A percentile compares a stretch with the other conserved stretches of the same genome.
phyloP scores from a whole-genome alignment of 176 grass and related monocot genomes.

The Oryza glumipatula region DNA sequence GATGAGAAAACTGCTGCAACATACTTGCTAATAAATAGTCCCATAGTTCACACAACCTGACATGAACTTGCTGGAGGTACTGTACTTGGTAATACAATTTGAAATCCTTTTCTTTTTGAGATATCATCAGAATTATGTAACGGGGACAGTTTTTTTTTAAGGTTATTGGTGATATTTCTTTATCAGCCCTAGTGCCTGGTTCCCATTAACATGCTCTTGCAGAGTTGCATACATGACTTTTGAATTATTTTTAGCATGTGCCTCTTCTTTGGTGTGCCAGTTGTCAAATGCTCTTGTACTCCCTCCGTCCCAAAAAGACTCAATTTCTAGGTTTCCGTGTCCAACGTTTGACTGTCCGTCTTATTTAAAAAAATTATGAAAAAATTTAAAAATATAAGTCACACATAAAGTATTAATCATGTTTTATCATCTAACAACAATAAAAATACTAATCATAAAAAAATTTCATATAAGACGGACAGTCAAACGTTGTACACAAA shows the following conservation, averaged over 20 bases:
- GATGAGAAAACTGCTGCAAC: background rate
- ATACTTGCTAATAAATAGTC: background rate
- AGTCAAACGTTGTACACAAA: no score
- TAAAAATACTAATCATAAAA: no score
- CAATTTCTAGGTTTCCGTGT: no score
- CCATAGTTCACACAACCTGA: background rate
- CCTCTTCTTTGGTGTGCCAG: background rate
- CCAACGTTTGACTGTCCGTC: no score
- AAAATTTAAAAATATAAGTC: no score
- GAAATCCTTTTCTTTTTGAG: background rate
- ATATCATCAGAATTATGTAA: conserved; percentile 10
- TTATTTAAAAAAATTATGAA: no score
- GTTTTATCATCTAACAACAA: no score
- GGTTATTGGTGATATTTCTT: background rate
- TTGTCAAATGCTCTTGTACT: background rate
- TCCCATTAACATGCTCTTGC: background rate
- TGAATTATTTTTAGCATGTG: background rate
- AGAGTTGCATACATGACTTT: background rate
- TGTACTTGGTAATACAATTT: background rate
- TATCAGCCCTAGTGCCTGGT: background rate
- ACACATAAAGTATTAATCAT: no score
- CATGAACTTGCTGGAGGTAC: background rate
- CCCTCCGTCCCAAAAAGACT: no score
- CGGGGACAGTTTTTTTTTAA: background rate
- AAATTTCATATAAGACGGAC: no score